Conservation (phyloP, 2,329 filamentous ascomycete genomes). For the Alternaria solani region DNA sequence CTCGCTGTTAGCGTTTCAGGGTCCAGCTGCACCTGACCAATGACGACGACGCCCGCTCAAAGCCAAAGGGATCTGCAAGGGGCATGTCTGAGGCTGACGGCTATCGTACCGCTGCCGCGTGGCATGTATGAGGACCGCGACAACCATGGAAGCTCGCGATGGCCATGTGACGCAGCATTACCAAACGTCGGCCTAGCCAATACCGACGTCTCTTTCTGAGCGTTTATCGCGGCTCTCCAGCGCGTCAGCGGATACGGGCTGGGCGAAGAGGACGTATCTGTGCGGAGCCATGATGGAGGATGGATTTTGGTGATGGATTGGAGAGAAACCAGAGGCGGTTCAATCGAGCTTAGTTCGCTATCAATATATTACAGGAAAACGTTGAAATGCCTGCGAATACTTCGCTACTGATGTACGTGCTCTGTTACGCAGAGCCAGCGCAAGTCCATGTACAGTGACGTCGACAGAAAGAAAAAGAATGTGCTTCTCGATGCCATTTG, state of each 20-base stretch:
- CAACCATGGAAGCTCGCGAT: background rate
- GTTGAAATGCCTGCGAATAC: background rate
- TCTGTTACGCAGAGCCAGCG: background rate
- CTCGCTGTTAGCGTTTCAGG: constrained; percentile 32
- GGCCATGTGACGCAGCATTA: background rate
- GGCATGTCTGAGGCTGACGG: constrained; percentile 12
- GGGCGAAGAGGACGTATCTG: too few relatives aligned
- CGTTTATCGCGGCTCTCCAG: background rate
- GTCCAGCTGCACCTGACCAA: constrained; percentile 39
- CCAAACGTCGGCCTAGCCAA: background rate
- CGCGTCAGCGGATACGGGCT: too few relatives aligned
- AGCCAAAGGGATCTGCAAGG: constrained; percentile 24
- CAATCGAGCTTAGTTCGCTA: background rate
- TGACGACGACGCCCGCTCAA: constrained; percentile 26
- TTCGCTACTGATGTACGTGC: background rate
- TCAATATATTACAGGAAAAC: background rate
- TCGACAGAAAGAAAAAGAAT: background rate
- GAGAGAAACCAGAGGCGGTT: background rate
- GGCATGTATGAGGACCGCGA: background rate
- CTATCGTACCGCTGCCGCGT: constrained; percentile 11
- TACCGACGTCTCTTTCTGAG: background rate
- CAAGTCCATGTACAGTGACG: background rate
- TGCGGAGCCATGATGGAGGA: too few relatives aligned
- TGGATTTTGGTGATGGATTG: too few relatives aligned
- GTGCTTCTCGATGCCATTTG: constrained; percentile 11